Conservation (phyloP, 441 rosid genomes). For the Brassica hybrid region DNA sequence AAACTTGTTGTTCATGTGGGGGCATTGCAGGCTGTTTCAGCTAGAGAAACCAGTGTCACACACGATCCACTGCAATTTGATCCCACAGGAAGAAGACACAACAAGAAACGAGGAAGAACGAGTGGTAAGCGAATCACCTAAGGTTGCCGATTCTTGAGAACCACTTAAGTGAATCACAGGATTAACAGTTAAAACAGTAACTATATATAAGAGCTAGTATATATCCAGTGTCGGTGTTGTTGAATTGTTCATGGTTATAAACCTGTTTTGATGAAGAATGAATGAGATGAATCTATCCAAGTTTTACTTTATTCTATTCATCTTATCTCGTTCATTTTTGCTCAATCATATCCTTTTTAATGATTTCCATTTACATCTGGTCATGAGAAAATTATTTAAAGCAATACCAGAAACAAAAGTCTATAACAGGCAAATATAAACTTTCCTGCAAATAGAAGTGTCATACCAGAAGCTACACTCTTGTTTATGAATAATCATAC, state of each 20-base stretch:
- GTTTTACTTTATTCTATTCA: background rate
- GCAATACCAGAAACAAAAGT: constrained; percentile 14
- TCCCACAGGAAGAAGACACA: constrained; percentile 55
- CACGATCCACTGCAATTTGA: constrained; percentile 78
- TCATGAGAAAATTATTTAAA: constrained; percentile 7
- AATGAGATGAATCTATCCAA: background rate
- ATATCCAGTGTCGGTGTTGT: constrained; percentile 1
- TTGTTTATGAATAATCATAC: background rate
- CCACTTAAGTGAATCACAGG: constrained; percentile 18
- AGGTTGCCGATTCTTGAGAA: constrained; percentile 51
- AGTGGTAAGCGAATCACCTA: constrained; percentile 44
- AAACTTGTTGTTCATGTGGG: constrained; percentile 5
- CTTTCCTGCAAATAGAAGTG: background rate
- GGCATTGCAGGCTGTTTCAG: constrained; percentile 71
- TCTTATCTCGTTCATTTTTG: background rate
- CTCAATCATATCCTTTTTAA: background rate
- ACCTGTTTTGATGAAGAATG: background rate
- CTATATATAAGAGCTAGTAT: constrained; percentile 27
- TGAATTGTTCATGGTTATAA: background rate
- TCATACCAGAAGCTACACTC: background rate
- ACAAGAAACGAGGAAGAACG: constrained; percentile 48
- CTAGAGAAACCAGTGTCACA: constrained; percentile 92
- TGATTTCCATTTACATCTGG: background rate
- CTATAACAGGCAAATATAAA: background rate
- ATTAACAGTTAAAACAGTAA: constrained; percentile 14